These are phyloP conservation scores for Triticum monococcum DNA, from an alignment of 176 grass and related monocot species.

Conservation along the genomic window DNA sequence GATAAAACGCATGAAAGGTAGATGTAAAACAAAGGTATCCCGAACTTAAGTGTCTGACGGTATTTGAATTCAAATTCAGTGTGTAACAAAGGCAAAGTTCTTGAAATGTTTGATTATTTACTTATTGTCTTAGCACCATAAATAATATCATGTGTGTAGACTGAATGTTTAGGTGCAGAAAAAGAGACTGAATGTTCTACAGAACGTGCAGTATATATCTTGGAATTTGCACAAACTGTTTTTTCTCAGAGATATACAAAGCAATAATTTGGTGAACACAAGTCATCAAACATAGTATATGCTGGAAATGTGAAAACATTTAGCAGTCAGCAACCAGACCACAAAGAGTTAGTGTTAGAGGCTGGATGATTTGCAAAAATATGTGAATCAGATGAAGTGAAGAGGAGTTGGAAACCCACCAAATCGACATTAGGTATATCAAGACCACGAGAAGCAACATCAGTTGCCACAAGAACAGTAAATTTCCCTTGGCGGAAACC, in stretches of 20 bases:
- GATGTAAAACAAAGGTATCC: not conserved
- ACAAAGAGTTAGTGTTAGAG: constrained; percentile 10
- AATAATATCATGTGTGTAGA: constrained; percentile 2
- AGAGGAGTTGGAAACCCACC: constrained; percentile 51
- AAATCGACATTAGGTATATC: constrained; percentile 99
- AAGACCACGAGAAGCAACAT: constrained; percentile 95
- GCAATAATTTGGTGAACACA: not conserved
- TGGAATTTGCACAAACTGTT: not conserved
- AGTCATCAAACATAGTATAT: constrained; percentile 5
- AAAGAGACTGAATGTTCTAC: not conserved
- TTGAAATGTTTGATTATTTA: not conserved
- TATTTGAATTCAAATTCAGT: not conserved
- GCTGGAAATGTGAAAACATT: not conserved
- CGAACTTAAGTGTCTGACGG: not conserved
- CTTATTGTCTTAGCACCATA: not conserved
- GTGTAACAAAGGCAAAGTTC: not conserved
- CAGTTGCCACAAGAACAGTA: constrained; percentile 95
- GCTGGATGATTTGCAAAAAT: not conserved
- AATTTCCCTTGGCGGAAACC: constrained; percentile 96
- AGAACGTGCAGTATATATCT: constrained; percentile 3
- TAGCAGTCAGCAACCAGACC: not conserved
- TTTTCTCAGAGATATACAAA: not conserved
- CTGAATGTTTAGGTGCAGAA: not conserved
- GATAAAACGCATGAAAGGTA: not conserved
- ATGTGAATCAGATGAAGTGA: constrained; percentile 35